Evolutionary conservation across 805 yeast genomes (phyloP).

Genomic region (Starmerella bombicola): DNA sequence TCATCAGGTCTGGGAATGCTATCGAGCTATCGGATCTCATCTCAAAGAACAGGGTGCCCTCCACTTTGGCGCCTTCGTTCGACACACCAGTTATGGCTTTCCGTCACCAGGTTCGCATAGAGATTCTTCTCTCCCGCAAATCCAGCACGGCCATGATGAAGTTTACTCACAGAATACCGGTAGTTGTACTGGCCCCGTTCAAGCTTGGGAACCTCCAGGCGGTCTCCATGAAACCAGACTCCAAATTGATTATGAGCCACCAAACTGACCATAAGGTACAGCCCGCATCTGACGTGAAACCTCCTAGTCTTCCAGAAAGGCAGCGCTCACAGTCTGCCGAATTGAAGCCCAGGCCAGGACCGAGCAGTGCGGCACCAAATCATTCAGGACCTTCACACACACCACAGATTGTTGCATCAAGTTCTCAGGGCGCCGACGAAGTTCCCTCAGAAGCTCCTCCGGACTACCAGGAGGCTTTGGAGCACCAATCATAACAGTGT

Average conservation of each 20-base stretch:
- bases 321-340: neutral
- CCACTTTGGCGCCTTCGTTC: constrained; percentile 5
- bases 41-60: neutral
- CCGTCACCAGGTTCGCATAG: constrained; percentile 1
- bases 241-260: too few species aligned
- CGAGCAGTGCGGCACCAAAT: too few species aligned
- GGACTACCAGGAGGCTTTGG: constrained; percentile 3
- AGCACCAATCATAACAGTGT: neutral
- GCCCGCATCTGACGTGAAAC: too few species aligned
- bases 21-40: constrained; percentile 6
- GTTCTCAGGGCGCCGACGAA: too few species aligned
- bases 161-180: neutral
- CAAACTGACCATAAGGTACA: too few species aligned
- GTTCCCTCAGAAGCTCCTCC: constrained; percentile 1
- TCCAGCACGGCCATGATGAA: neutral
- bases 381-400: too few species aligned
- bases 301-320: too few species aligned
- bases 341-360: neutral
- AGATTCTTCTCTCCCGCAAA: neutral
- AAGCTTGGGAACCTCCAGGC: neutral
- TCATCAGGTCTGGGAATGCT: constrained; percentile 4
- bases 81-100: constrained; percentile 5
- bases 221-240: too few species aligned
- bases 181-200: neutral
- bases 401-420: too few species aligned